Base-by-base conservation (phyloP, 257 asterid genomes). In the Galeopsis tetrahit region DNA sequence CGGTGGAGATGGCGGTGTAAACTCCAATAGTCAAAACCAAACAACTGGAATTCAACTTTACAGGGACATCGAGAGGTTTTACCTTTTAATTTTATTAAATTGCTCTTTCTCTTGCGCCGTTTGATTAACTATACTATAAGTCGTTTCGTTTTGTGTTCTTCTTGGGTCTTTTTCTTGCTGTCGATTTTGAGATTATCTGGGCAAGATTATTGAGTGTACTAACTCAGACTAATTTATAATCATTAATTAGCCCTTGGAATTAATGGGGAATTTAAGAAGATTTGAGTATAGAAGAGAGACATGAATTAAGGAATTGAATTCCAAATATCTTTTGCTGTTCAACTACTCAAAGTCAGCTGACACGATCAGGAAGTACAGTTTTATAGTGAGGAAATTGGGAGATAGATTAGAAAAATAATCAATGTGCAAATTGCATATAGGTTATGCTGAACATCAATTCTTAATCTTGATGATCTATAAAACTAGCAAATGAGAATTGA, bases 11-110 rank as follows among this genome's bases (percentile, higher is more conserved):
- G 80, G 76, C 53, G 49, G 74, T 34, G 59, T 31, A 59, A 48
- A 51, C 62, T 46, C 69, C 40, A 58, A 49, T 52, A 82, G 46
- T 40, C 86, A 76, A 44, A 53, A 75, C 9, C 82, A 83, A 75
- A 60, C 81, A n/a, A 82, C 86, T 1, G 97, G 90, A 63, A 80
- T 90, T 73, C 95, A 93, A 82, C 73, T 90, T 48, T 93, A 90
- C 80, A 79, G 86, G 81, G 95, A 93, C 75, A 90, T 90, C 75
- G 97, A 93, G 76, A 87, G 97, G 98, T 90, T 10, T 9, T 8
- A 6, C 58, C 64, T 52, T 52, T 70, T 6, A 63, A 6, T 69
- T 35, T 46, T 8, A 42, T 58, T 52, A 1, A 40, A n/a, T 61
- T 32, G 10, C 42, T 42, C 31, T 49, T 38, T 57, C 53, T 7